Base-by-base conservation (phyloP, 371 early-diverging fungal genomes). In the Saksenaea oblongispora region DNA sequence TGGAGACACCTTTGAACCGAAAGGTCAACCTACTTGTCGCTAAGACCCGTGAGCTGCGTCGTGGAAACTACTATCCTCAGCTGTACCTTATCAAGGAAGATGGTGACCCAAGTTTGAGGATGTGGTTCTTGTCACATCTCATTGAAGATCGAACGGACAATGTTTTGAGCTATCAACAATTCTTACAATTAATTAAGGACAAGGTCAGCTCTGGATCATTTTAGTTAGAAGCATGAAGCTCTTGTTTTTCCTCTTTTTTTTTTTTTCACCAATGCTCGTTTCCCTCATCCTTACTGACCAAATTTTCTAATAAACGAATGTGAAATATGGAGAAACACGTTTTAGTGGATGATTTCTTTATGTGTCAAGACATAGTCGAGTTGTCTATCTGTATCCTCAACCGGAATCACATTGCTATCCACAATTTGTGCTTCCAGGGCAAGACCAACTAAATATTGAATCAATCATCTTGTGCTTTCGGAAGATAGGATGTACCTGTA, bases 111-210 rank as follows among this genome's bases (percentile, higher is more conserved):
- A 79, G 80, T 11, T 69, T 95, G 63, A 83, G 94, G 17, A 78
- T 91, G 71, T 85, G 88, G 93, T 93, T 97, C 82, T 61, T 93
- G 73, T 87, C 90, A 36, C 91, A 93, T 64, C 73, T 98, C 68
- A 83, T 96, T 42, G 96, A 97, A 79, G 98, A 97, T 71, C 88
- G 95, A 59, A 90, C 89, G n/a, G 91, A 94, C 36, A 84, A 82
- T 54, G 75, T 86, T 26, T 82, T 89, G 79, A 91, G 92, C 62
- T 97, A 97, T 73, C 88, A 92, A 62, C 95, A 96, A 75, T 96
- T 82, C 70, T 71, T 88, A 37, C 84, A 79, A 42, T 82, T 84
- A 51, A 67, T 89, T 42, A 88, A 87, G 66, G 87, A 87, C 62
- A 84, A 79, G 71, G 87, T 66, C 34, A 63, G 68, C 54, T 61